Percentiles rank a stretch among this genome's conserved stretches.
phyloP scores from a whole-genome alignment of 768 basidiomycete species.

The Inosperma sp. region DNA sequence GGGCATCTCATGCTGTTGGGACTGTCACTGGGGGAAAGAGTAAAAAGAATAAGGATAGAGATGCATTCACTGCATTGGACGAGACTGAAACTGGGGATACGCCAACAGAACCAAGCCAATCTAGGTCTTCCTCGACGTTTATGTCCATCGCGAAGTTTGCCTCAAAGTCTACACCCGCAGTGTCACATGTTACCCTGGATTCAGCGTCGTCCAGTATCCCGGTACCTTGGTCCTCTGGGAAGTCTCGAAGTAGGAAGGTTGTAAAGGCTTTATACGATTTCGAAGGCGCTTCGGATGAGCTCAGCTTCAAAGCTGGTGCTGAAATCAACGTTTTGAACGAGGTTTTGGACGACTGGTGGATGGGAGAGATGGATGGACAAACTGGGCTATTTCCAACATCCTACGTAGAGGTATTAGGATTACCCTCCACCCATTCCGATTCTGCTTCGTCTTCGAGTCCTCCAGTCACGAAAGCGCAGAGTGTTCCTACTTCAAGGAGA shows the following conservation, averaged over 20 bases:
- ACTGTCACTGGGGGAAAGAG: slow-evolving; percentile 55
- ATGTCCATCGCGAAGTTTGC: slow-evolving; percentile 7
- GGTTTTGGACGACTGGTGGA: slow-evolving; percentile 88
- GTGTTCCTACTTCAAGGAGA: slow-evolving; percentile 10
- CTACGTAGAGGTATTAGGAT: slow-evolving; percentile 51
- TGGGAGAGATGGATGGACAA: slow-evolving; percentile 68
- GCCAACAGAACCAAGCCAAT: background rate
- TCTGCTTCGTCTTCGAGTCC: slow-evolving; percentile 10
- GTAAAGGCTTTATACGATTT: slow-evolving; percentile 77
- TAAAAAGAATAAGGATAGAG: slow-evolving; percentile 51
- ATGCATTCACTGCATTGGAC: slow-evolving; percentile 51
- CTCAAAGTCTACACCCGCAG: slow-evolving; percentile 1
- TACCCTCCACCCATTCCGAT: background rate
- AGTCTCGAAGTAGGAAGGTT: slow-evolving; percentile 43
- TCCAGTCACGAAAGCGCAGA: slow-evolving; percentile 23
- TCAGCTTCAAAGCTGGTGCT: slow-evolving; percentile 69
- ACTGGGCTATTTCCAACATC: slow-evolving; percentile 79
- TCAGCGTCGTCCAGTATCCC: slow-evolving; percentile 4
- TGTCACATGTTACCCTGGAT: background rate
- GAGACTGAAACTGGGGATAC: slow-evolving; percentile 25
- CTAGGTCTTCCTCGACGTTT: slow-evolving; percentile 1
- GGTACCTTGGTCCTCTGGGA: slow-evolving; percentile 8
- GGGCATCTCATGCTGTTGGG: slow-evolving; percentile 64
- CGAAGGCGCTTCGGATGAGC: slow-evolving; percentile 68
- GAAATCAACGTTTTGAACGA: slow-evolving; percentile 75